These are phyloP conservation scores for Cyclotella choctawhatcheeana DNA, from an alignment of 108 stramenopile species.

Conservation along the genomic window DNA sequence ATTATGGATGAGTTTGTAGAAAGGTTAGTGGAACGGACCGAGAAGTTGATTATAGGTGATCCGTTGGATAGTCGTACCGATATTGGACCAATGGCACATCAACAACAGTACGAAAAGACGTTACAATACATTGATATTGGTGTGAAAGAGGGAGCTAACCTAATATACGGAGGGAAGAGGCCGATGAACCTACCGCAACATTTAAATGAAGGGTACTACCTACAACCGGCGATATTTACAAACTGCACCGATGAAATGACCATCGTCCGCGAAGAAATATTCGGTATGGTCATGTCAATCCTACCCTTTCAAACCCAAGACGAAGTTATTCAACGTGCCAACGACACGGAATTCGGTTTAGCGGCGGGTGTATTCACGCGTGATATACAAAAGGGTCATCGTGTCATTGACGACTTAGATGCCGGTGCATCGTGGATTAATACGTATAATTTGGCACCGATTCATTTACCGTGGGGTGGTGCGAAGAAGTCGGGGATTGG, in stretches of 20 bases:
- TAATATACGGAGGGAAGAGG: slow-evolving; percentile 27
- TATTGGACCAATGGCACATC: slow-evolving; percentile 48
- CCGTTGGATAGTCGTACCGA: slow-evolving; percentile 12
- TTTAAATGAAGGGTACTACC: slow-evolving; percentile 18
- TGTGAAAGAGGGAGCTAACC: slow-evolving; percentile 37
- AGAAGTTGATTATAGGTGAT: slow-evolving; percentile 23
- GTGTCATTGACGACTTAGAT: slow-evolving; percentile 51
- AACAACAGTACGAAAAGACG: slow-evolving; percentile 34
- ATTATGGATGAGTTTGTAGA: slow-evolving; percentile 56
- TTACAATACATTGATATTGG: slow-evolving; percentile 42
- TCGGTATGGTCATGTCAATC: slow-evolving; percentile 71
- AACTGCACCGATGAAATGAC: slow-evolving; percentile 39
- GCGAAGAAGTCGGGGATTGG: slow-evolving; percentile 74
- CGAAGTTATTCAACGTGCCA: slow-evolving; percentile 64
- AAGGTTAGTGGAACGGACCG: slow-evolving; percentile 12
- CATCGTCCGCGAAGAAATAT: slow-evolving; percentile 67
- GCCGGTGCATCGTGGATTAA: slow-evolving; percentile 71
- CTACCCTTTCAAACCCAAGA: slow-evolving; percentile 64
- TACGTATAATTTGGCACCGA: slow-evolving; percentile 60
- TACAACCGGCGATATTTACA: slow-evolving; percentile 58
- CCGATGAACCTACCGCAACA: no score
- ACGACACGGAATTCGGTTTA: slow-evolving; percentile 69
- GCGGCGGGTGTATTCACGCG: slow-evolving; percentile 56
- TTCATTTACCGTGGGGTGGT: slow-evolving; percentile 44
- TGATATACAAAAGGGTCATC: slow-evolving; percentile 39